Evolutionary conservation across 441 rosid genomes (phyloP), one percentile per base, ranked within the genome.

Genomic region (Erysimum pusillum): DNA sequence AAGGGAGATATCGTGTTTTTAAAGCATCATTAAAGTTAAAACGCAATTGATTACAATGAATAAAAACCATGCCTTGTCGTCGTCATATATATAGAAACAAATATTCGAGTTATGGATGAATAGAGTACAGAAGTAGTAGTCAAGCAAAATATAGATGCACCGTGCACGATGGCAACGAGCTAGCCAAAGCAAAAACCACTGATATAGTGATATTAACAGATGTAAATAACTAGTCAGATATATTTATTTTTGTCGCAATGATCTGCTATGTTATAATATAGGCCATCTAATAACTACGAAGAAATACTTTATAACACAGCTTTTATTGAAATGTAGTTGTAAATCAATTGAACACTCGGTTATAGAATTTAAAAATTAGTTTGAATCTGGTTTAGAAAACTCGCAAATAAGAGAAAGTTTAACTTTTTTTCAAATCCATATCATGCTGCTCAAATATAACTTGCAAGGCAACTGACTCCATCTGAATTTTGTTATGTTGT

Each of bases 1-100:
- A 77, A 59, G 63, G 39, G 57, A 51, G 46, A 18, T 48, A 65
- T 39, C 73, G 76, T 77, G 80, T 65, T 58, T 64, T 7, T 49
- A 65, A 71, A 77, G 76, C 68, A 65, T 71, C 57, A 71, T 71
- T 77, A 77, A 77, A 77, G 76, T 71, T 58, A 41, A 64, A 76
- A 71, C 56, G 57, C 80, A 71, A 77, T 71, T 56, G 49, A 71
- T 52, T 71, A 71, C 53, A 18, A 18, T 64, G 28, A 28, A 63
- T 14, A 52, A 22, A 69, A 57, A 54, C 59, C 52, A 54, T 63
- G 57, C 57, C 38, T 31, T 64, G 52, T 32, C 67, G 12, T 36
- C 56, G 14, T 63, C n/a, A n/a, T 2, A 13, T 60, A 52, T 41
- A 49, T 31, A 6, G 34, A 9, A n/a, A 46, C 60, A 48, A 36